phyloP scores from a whole-genome alignment of 2,329 filamentous ascomycete species.

The Rachicladosporium sp. region DNA sequence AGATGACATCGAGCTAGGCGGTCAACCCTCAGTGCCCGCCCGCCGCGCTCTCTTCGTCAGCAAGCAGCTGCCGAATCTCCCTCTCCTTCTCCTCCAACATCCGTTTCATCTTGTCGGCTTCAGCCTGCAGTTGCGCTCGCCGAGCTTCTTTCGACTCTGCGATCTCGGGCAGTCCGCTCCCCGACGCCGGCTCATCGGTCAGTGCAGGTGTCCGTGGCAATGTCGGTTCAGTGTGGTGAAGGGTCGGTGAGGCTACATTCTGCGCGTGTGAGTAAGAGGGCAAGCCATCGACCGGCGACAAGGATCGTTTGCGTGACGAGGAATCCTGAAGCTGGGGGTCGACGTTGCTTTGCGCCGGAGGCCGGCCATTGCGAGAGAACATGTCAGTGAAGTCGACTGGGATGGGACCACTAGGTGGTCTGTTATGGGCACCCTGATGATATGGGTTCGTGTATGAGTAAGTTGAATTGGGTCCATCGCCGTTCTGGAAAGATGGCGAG shows the following conservation, averaged over 20 bases:
- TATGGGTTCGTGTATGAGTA: background rate
- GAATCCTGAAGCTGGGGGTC: constrained; percentile 17
- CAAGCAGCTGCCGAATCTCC: constrained; percentile 43
- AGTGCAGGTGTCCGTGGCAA: constrained; percentile 20
- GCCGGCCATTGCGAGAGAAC: constrained; percentile 9
- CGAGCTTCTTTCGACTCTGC: constrained; percentile 47
- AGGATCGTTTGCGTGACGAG: constrained; percentile 49
- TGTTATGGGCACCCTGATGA: constrained; percentile 2
- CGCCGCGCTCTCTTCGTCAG: constrained; percentile 12
- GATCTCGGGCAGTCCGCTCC: constrained; percentile 14
- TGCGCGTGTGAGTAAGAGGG: constrained; percentile 11
- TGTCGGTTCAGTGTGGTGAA: constrained; percentile 19
- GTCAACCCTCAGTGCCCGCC: background rate
- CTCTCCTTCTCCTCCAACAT: constrained; percentile 61
- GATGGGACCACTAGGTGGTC: constrained; percentile 14
- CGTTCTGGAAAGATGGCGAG: constrained; percentile 1
- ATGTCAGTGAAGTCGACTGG: constrained; percentile 26
- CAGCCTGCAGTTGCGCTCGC: constrained; percentile 53
- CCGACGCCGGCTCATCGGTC: constrained; percentile 5
- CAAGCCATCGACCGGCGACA: constrained; percentile 35
- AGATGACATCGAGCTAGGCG: background rate
- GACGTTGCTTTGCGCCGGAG: background rate
- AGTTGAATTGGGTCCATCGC: too few species aligned
- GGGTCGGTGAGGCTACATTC: constrained; percentile 7
- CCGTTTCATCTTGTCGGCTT: constrained; percentile 65